phyloP scores from a whole-genome alignment of 148 eudicot genomes.

The Amaranthus palmeri region DNA sequence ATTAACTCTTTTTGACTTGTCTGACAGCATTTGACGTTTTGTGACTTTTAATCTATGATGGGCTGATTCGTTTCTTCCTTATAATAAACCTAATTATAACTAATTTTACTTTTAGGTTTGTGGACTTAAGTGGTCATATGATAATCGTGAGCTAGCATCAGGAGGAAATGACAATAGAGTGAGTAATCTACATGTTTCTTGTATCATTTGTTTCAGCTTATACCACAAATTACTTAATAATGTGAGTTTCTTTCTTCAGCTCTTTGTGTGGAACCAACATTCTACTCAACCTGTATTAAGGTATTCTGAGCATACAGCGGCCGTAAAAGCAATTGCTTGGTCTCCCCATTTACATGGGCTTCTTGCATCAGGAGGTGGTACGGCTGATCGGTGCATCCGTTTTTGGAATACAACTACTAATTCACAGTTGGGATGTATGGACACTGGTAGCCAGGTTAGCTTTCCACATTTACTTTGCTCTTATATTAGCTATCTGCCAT shows the following conservation, averaged over 20 bases:
- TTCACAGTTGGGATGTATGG: conserved; percentile 72
- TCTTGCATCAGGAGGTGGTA: conserved; percentile 97
- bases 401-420: conserved; percentile 93
- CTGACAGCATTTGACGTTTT: background rate
- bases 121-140: conserved; percentile 91
- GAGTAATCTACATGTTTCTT: conserved; percentile 22
- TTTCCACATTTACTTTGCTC: background rate
- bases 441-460: conserved; percentile 91
- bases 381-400: conserved; percentile 87
- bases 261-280: conserved; percentile 86
- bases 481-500: background rate
- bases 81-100: background rate
- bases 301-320: conserved; percentile 85
- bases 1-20: background rate
- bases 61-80: background rate
- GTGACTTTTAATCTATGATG: background rate
- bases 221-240: background rate
- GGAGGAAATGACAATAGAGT: conserved; percentile 94
- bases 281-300: conserved; percentile 73
- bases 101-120: conserved; percentile 55
- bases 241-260: conserved; percentile 31
- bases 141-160: conserved; percentile 87
- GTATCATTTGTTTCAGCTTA: background rate
- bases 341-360: conserved; percentile 91
- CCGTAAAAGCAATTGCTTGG: conserved; percentile 97